phyloP scores from a whole-genome alignment of 352 stramenopile genomes.

The Phytophthora ramorum region DNA sequence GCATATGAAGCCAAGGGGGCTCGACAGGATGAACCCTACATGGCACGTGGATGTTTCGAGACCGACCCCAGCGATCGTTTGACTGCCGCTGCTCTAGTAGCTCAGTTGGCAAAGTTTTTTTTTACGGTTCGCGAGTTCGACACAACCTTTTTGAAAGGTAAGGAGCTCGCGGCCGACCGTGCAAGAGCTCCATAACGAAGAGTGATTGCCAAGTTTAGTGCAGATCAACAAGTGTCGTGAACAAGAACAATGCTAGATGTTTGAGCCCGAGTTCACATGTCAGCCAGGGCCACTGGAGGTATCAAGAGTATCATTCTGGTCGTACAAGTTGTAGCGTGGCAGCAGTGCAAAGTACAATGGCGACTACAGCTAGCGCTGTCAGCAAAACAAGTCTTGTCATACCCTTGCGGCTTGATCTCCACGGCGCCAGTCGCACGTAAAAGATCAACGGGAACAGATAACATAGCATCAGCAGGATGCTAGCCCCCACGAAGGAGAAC shows the following conservation, averaged over 20 bases:
- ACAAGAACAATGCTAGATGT: not conserved
- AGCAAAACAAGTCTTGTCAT: conserved; percentile 41
- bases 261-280: not conserved
- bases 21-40: no score
- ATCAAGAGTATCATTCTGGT: conserved; percentile 15
- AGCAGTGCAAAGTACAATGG: conserved; percentile 62
- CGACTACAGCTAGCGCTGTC: conserved; percentile 39
- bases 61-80: no score
- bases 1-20: no score
- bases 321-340: conserved; percentile 57
- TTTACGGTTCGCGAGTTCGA: no score
- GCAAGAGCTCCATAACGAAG: not conserved
- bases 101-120: no score
- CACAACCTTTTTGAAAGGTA: no score
- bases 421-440: conserved; percentile 57
- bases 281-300: not conserved
- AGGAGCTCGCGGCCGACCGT: no score
- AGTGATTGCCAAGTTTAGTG: not conserved
- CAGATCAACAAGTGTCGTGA: not conserved
- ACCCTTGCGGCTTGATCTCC: conserved; percentile 36
- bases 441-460: conserved; percentile 76
- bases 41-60: no score
- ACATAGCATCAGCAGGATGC: conserved; percentile 74
- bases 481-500: conserved; percentile 81
- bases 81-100: no score